Base-by-base conservation (phyloP, 129 eudicot species). In the Tagetes erecta region DNA sequence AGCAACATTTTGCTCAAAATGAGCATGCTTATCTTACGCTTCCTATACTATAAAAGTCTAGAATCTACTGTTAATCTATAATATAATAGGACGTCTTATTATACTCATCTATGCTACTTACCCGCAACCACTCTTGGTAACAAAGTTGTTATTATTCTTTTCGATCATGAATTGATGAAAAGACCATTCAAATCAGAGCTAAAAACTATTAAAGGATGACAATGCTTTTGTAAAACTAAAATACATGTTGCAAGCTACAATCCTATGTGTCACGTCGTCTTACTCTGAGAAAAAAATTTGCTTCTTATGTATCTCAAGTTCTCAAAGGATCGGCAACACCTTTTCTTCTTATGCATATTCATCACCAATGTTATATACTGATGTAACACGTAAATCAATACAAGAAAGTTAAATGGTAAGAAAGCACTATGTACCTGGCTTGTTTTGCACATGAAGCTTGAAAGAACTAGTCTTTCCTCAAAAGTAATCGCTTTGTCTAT, bases 381-480 rank as follows among this genome's bases (percentile, higher is more conserved):
- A 35, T 55, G 11, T 5, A 55, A 38, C 67, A 35, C 10, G 67
- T 59, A 59, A 34, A 59, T 27, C 66, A 59, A 62, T 35, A 62
- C 67, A 36, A 62, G 30, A 60, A 36, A 35, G 41, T 60, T 60
- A 35, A 36, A 62, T 45, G 6, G 37, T 52, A 64, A 40, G 49
- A 41, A 62, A 67, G 71, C 49, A 12, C 60, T 65, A 85, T 77
- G n/a, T 65, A 95, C 99, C 96, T 88, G 87, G 85, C 84, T 95
- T 66, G 85, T 86, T 83, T 91, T 91, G 94, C 92, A 85, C 94
- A 95, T 88, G 92, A 88, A 85, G 86, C 88, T 91, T 67, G 99
- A 95, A 71, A 91, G 97, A 76, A 85, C 87, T 74, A 95, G 73
- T 70, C 79, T 68, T 67, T 95, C 99, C 72, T 88, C 97, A 79